These are phyloP conservation scores for Obelidium mucronatum DNA, from an alignment of 192 early-diverging fungal species.

Conservation along the genomic window DNA sequence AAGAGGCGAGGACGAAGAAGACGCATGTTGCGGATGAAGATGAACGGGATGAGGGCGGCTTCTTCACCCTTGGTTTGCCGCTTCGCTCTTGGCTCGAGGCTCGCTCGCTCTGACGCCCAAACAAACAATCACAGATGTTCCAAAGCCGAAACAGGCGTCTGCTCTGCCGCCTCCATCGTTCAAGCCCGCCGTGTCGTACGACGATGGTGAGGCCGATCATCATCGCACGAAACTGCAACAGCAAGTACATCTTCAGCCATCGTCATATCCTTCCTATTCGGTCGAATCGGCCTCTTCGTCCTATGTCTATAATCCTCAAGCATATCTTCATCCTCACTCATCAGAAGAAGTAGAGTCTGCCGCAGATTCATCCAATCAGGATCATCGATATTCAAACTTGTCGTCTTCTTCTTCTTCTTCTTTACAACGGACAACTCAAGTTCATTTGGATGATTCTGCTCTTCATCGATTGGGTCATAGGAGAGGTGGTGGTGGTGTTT, in stretches of 20 bases:
- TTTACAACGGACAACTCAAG: not conserved
- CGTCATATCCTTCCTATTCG: slow-evolving; percentile 8
- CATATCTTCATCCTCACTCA: not conserved
- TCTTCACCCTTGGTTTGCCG: slow-evolving; percentile 29
- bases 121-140: not conserved
- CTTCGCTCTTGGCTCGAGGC: not conserved
- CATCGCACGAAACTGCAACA: slow-evolving; percentile 1
- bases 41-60: not conserved
- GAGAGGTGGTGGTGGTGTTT: not conserved
- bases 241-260: not conserved
- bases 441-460: slow-evolving; percentile 32
- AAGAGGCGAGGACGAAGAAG: not conserved
- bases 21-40: not conserved
- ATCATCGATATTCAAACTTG: not conserved
- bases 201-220: not conserved
- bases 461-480: slow-evolving; percentile 28
- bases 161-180: slow-evolving; percentile 6
- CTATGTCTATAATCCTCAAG: slow-evolving; percentile 12
- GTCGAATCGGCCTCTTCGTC: slow-evolving; percentile 21
- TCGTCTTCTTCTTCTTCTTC: not conserved
- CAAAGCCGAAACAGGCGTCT: not conserved
- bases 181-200: slow-evolving; percentile 7
- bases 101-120: not conserved
- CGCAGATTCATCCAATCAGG: not conserved
- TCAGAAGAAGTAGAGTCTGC: too few species aligned